A percentile compares a stretch with the other conserved stretches of the same genome.
These are phyloP conservation scores for Glycine soja DNA, from an alignment of 306 rosid species.

Conservation along the genomic window DNA sequence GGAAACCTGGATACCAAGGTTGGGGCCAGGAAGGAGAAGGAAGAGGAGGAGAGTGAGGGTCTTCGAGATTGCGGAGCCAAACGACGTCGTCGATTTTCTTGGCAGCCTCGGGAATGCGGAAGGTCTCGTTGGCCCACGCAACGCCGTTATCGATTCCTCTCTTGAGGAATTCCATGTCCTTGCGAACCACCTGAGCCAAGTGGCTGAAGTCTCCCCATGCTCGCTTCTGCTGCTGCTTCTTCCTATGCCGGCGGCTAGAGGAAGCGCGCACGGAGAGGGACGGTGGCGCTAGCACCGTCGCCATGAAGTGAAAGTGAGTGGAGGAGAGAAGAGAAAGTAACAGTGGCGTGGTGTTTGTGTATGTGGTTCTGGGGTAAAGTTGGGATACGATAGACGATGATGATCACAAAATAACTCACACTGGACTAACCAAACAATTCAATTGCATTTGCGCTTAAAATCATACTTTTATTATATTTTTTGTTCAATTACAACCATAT, in stretches of 20 bases:
- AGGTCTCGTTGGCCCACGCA: slow-evolving; percentile 69
- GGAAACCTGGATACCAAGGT: slow-evolving; percentile 84
- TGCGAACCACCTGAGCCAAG: slow-evolving; percentile 64
- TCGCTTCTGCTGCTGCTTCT: slow-evolving; percentile 38
- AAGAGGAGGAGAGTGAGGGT: slow-evolving; percentile 62
- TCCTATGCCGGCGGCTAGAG: slow-evolving; percentile 28
- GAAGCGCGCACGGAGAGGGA: slow-evolving; percentile 40
- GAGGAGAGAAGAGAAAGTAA: background rate
- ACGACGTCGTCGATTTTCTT: slow-evolving; percentile 68
- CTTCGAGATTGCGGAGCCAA: slow-evolving; percentile 88
- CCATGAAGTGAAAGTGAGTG: slow-evolving; percentile 39
- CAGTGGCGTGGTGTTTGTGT: background rate
- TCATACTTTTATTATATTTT: no score
- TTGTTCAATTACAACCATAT: no score
- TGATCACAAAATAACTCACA: background rate
- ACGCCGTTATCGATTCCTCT: slow-evolving; percentile 62
- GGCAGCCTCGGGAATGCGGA: slow-evolving; percentile 68
- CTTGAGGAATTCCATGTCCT: slow-evolving; percentile 77
- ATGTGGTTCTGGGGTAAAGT: slow-evolving; percentile 37
- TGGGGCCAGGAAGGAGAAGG: slow-evolving; percentile 72
- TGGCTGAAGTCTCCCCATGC: slow-evolving; percentile 73
- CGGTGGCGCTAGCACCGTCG: slow-evolving; percentile 51
- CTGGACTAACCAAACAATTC: no score
- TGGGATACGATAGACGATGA: background rate
- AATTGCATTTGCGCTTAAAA: no score